Percentiles rank a stretch among this genome's conserved stretches.
Evolutionary conservation across 345 rosid species (phyloP).

Genomic region (Angophora floribunda): DNA sequence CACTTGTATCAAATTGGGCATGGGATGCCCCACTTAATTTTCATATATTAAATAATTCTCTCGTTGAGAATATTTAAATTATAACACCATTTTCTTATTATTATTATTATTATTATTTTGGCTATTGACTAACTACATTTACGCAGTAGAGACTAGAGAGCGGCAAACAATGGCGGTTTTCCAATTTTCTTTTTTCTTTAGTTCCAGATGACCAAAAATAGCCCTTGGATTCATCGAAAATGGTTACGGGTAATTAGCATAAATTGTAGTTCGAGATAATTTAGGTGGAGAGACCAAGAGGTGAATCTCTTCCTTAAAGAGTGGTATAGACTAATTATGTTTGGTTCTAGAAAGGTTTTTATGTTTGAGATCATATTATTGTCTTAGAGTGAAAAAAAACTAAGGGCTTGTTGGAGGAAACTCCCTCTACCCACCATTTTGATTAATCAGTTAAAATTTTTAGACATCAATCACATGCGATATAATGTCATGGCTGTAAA

Average conservation of each 20-base stretch:
- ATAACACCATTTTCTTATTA: neutral
- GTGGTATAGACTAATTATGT: neutral
- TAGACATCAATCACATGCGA: neutral
- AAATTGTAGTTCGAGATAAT: neutral
- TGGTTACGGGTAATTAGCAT: neutral
- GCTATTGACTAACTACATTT: neutral
- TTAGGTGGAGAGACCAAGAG: neutral
- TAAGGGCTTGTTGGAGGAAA: rapidly evolving
- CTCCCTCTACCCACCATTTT: neutral
- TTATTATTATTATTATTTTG: no score
- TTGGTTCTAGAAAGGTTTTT: neutral
- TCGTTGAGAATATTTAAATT: neutral
- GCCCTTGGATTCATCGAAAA: neutral
- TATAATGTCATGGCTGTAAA: neutral
- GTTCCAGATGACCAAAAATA: neutral
- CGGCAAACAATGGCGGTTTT: neutral
- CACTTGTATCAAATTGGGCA: neutral
- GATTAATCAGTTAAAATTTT: neutral
- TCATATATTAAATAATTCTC: neutral
- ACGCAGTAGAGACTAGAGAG: neutral
- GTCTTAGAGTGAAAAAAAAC: neutral
- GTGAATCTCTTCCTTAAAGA: neutral
- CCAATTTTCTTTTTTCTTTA: neutral
- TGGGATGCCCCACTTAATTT: neutral
- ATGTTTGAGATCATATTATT: no score